These are phyloP conservation scores for Plenodomus biglobosus DNA, from an alignment of 2,329 filamentous ascomycete species.

Conservation along the genomic window DNA sequence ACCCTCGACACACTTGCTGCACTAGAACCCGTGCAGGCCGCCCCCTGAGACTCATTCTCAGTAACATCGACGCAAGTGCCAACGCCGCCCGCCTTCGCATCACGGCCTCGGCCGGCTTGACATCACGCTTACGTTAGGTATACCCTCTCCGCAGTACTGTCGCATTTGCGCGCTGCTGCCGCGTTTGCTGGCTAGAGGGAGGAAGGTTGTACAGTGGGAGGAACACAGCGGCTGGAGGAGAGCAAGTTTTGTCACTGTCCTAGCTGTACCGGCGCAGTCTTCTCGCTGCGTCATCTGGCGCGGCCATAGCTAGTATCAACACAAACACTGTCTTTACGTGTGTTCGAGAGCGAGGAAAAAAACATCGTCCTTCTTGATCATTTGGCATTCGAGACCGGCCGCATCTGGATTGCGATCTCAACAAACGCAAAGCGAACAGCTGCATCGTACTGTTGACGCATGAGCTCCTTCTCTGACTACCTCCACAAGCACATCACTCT, in stretches of 20 bases:
- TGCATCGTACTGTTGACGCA: conserved; percentile 20
- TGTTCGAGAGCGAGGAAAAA: conserved; percentile 47
- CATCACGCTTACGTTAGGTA: conserved; percentile 8
- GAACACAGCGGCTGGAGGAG: conserved; percentile 39
- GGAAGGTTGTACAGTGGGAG: conserved; percentile 33
- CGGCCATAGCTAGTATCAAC: conserved; percentile 54
- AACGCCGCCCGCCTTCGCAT: conserved; percentile 1
- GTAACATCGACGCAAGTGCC: not conserved
- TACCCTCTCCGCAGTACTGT: conserved; percentile 10
- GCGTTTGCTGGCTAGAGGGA: conserved; percentile 31
- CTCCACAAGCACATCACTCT: conserved; percentile 12
- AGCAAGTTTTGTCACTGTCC: conserved; percentile 37
- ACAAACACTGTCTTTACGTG: conserved; percentile 46
- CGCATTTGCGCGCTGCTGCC: conserved; percentile 21
- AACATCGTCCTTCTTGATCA: conserved; percentile 43
- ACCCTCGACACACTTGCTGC: not conserved
- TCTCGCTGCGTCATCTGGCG: conserved; percentile 36
- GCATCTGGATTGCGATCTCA: conserved; percentile 26
- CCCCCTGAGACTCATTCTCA: not conserved
- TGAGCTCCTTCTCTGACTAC: conserved; percentile 32
- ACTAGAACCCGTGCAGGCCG: too few relatives aligned
- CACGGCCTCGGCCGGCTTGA: conserved; percentile 8
- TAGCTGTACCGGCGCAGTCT: conserved; percentile 35
- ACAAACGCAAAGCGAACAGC: conserved; percentile 28
- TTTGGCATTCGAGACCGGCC: conserved; percentile 32